Conservation (phyloP, 148 eudicot species). For the Limonium bicolor region DNA sequence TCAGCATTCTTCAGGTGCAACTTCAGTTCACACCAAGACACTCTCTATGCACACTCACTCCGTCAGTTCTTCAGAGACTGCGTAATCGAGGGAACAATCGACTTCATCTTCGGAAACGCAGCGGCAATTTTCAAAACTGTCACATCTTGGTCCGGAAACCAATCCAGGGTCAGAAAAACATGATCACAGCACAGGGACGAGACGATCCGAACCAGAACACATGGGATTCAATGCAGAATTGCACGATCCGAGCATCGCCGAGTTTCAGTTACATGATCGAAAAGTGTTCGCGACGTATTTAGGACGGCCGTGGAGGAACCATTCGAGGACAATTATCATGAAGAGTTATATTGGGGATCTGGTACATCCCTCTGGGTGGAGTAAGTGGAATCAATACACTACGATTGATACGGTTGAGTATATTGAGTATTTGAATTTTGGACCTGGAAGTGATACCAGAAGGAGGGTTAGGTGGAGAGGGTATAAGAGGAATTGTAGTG, state of each 20-base stretch:
- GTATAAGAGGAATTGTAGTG: conserved; percentile 31
- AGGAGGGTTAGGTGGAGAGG: conserved; percentile 47
- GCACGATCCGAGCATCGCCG: conserved; percentile 30
- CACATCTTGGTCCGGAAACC: conserved; percentile 37
- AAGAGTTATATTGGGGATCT: conserved; percentile 49
- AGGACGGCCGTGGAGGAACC: conserved; percentile 67
- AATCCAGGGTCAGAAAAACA: conserved; percentile 33
- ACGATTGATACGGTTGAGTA: conserved; percentile 49
- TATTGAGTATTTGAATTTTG: conserved; percentile 41
- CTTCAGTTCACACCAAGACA: conserved; percentile 56
- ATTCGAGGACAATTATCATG: conserved; percentile 40
- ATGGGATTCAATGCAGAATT: conserved; percentile 40
- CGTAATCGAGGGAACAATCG: conserved; percentile 49
- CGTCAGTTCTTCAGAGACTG: conserved; percentile 49
- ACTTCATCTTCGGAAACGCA: conserved; percentile 71
- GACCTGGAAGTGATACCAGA: conserved; percentile 53
- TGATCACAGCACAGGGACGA: conserved; percentile 56
- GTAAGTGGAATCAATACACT: conserved; percentile 36
- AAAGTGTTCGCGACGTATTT: conserved; percentile 22
- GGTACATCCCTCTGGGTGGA: conserved; percentile 53
- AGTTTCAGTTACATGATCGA: conserved; percentile 17
- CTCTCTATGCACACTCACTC: conserved; percentile 56
- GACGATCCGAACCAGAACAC: conserved; percentile 59
- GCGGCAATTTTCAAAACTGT: conserved; percentile 51
- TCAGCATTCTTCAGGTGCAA: conserved; percentile 41